Conservation (phyloP, 1,284 basidiomycete genomes). For the Microbotryum violaceum region DNA sequence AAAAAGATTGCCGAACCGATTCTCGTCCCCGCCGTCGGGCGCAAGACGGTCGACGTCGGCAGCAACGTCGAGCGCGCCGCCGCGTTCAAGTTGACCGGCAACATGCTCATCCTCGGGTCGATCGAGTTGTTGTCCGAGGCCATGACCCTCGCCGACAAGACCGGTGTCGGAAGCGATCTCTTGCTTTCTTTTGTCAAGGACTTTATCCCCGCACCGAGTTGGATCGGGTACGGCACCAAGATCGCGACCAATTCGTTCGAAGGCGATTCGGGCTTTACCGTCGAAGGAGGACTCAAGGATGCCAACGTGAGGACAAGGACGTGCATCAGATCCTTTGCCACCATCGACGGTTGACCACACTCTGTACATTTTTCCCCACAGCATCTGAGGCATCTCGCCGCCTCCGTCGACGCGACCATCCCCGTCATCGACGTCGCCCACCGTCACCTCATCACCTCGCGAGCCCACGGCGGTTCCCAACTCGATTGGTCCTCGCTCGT, state of each 20-base stretch:
- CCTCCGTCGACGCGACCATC: conserved; percentile 66
- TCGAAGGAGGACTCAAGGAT: conserved; percentile 83
- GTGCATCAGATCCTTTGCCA: conserved; percentile 38
- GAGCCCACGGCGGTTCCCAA: conserved; percentile 17
- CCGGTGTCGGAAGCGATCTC: conserved; percentile 62
- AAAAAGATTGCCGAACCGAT: conserved; percentile 73
- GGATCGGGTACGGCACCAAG: conserved; percentile 57
- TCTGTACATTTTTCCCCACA: neutral
- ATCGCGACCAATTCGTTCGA: conserved; percentile 68
- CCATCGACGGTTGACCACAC: too few relatives aligned
- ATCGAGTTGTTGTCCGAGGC: conserved; percentile 73
- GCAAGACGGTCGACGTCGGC: conserved; percentile 54
- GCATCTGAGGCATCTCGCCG: conserved; percentile 46
- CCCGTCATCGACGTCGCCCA: conserved; percentile 63
- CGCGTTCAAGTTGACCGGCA: conserved; percentile 29
- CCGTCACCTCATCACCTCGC: conserved; percentile 22
- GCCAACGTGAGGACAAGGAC: conserved; percentile 40
- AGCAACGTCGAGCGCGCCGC: conserved; percentile 64
- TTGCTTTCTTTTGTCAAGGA: conserved; percentile 53
- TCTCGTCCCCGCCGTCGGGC: conserved; percentile 66
- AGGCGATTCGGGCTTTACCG: conserved; percentile 69
- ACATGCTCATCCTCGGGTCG: conserved; percentile 35
- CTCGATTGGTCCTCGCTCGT: conserved; percentile 29
- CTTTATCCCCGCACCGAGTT: conserved; percentile 41
- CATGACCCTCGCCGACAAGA: conserved; percentile 74